Conservation (phyloP, 352 stramenopile genomes). For the Pythium scleroteichum region DNA sequence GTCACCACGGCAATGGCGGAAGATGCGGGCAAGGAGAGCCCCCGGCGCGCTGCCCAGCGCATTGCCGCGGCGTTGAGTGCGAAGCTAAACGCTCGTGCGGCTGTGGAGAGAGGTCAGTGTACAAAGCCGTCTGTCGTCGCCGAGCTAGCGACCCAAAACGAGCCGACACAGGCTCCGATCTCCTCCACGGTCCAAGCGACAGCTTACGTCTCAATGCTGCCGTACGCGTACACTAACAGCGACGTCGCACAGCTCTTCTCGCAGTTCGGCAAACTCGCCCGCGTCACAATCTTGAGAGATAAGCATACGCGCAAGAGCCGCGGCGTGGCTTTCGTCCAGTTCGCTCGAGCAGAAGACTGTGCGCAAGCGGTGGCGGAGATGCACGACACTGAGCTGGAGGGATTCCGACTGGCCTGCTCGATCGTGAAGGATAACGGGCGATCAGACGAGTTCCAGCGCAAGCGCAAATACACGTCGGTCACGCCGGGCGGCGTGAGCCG, state of each 20-base stretch:
- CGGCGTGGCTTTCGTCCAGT: slow-evolving; percentile 87
- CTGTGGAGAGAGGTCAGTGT: background rate
- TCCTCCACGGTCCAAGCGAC: slow-evolving; percentile 35
- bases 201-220: slow-evolving; percentile 88
- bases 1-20: background rate
- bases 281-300: slow-evolving; percentile 76
- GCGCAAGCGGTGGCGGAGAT: slow-evolving; percentile 49
- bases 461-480: slow-evolving; percentile 57
- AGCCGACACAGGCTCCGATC: no score
- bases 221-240: slow-evolving; percentile 87
- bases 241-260: slow-evolving; percentile 86
- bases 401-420: slow-evolving; percentile 62
- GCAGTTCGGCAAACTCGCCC: slow-evolving; percentile 71
- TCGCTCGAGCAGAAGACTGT: slow-evolving; percentile 68
- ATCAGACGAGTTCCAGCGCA: slow-evolving; percentile 72
- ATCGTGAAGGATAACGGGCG: slow-evolving; percentile 82
- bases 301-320: slow-evolving; percentile 70
- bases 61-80: slow-evolving; percentile 16
- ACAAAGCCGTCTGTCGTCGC: no score
- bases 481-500: slow-evolving; percentile 39
- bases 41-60: slow-evolving; percentile 17
- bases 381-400: slow-evolving; percentile 63
- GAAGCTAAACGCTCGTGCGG: background rate
- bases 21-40: slow-evolving; percentile 7
- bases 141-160: no score